These are phyloP conservation scores for Dictyostelium intermedium DNA, from an alignment of 78 protist species.

Conservation along the genomic window DNA sequence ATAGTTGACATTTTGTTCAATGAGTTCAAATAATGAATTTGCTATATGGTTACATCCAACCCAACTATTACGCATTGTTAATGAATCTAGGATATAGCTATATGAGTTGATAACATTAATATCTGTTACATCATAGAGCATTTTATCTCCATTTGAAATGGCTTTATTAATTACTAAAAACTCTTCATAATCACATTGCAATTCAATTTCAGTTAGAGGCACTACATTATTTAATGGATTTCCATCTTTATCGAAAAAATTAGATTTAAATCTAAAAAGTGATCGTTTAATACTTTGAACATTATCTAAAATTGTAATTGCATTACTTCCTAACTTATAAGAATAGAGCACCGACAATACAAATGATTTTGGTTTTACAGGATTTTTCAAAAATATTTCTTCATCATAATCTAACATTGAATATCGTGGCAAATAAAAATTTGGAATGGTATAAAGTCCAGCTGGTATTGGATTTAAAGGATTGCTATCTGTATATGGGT, in stretches of 20 bases:
- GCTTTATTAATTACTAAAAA: not conserved
- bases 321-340: not conserved
- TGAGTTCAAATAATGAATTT: not conserved
- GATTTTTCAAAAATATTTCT: not conserved
- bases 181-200: not conserved
- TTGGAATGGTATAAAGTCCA: not conserved
- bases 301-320: not conserved
- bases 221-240: not conserved
- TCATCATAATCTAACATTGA: not conserved
- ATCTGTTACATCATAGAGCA: not conserved
- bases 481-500: not conserved
- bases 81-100: not conserved
- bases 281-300: not conserved
- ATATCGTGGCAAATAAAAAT: not conserved
- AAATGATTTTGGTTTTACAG: not conserved
- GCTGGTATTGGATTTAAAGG: constrained; percentile 58
- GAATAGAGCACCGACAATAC: not conserved
- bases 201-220: too few species aligned
- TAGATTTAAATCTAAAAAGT: not conserved
- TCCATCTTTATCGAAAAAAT: not conserved
- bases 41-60: not conserved
- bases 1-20: too few species aligned
- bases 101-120: not conserved
- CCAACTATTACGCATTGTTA: constrained; percentile 22
- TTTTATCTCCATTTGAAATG: not conserved